Evolutionary conservation across 805 yeast species (phyloP).

Genomic region (Saccharomycopsis sp.): DNA sequence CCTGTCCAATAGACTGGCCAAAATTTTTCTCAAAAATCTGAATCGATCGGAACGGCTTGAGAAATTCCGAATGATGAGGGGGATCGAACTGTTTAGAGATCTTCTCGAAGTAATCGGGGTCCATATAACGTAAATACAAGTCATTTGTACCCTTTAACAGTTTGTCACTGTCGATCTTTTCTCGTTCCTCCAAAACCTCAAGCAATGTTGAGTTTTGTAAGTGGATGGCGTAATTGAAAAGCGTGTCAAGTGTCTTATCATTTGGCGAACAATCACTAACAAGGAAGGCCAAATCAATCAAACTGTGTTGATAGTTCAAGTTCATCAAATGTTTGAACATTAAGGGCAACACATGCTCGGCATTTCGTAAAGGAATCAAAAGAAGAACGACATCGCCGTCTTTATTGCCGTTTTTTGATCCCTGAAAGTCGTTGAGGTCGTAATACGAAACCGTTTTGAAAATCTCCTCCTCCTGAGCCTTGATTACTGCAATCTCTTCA

Average conservation of each 20-base stretch:
- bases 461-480: constrained; percentile 34
- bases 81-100: constrained; percentile 55
- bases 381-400: constrained; percentile 60
- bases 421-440: constrained; percentile 54
- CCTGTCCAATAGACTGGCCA: constrained; percentile 81
- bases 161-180: constrained; percentile 24
- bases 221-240: constrained; percentile 57
- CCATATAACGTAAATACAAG: constrained; percentile 66
- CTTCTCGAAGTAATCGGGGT: constrained; percentile 48
- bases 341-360: constrained; percentile 68
- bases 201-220: constrained; percentile 66
- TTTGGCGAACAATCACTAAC: constrained; percentile 71
- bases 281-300: constrained; percentile 73
- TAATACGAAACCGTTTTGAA: constrained; percentile 49
- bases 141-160: constrained; percentile 49
- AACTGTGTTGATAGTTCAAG: constrained; percentile 72
- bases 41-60: constrained; percentile 67
- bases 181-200: constrained; percentile 37
- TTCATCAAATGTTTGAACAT: constrained; percentile 84
- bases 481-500: constrained; percentile 16
- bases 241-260: constrained; percentile 59
- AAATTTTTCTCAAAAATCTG: constrained; percentile 78
- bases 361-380: constrained; percentile 73
- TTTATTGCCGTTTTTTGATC: constrained; percentile 41
- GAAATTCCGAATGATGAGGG: constrained; percentile 58